These are phyloP conservation scores for barley (Hordeum vulgare) DNA, from an alignment of 176 grass and related monocot species.

Conservation along the genomic window DNA sequence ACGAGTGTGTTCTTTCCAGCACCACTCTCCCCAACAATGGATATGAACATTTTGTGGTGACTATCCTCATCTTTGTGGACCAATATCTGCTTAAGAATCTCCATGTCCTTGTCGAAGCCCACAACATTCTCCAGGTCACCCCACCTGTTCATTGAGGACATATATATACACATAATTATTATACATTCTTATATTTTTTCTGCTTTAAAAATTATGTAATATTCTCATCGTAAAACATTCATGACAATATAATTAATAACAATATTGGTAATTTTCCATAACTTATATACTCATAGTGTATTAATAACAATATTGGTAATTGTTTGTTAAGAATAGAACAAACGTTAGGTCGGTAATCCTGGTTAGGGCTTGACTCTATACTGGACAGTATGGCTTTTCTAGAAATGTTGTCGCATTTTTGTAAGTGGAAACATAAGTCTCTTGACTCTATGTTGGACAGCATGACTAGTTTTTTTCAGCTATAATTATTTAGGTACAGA, in stretches of 20 bases:
- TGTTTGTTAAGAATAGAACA: neutral
- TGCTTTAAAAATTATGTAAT: neutral
- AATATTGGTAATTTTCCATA: neutral
- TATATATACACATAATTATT: neutral
- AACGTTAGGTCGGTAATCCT: neutral
- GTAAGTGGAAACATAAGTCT: neutral
- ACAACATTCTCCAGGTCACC: neutral
- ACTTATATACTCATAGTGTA: neutral
- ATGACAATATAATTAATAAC: neutral
- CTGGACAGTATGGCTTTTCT: neutral
- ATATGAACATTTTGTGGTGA: neutral
- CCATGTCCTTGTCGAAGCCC: neutral
- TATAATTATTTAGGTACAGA: no score
- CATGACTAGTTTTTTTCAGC: no score
- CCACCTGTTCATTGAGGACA: neutral
- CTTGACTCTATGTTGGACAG: no score
- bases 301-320: no score
- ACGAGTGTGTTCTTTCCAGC: neutral
- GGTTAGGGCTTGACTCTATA: neutral
- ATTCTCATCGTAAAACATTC: neutral
- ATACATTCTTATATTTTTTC: neutral
- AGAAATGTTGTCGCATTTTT: neutral
- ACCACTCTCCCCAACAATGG: constrained; percentile 1
- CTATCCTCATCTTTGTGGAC: neutral
- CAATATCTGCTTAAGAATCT: neutral